A percentile compares a stretch with the other conserved stretches of the same genome.
Conservation (phyloP, 768 basidiomycete genomes). For the Lanmaoa rubissima region DNA sequence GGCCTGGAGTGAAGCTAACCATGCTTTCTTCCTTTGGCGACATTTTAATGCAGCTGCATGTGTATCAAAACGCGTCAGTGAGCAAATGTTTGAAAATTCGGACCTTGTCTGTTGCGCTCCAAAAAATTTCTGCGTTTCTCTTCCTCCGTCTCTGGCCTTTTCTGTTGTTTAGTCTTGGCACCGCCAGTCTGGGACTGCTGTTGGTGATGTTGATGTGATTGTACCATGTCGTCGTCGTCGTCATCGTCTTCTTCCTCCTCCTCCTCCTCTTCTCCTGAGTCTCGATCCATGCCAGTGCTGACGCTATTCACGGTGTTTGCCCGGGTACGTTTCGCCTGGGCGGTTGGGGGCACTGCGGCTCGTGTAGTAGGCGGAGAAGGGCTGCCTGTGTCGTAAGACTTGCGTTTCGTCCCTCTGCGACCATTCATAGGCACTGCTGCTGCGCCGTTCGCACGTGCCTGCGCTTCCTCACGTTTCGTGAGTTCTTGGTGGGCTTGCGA, state of each 20-base stretch:
- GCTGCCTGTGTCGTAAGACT: constrained; percentile 49
- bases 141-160: constrained; percentile 95
- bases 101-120: constrained; percentile 96
- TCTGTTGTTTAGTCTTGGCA: constrained; percentile 35
- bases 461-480: constrained; percentile 89
- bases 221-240: constrained; percentile 32
- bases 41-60: constrained; percentile 91
- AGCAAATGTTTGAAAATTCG: neutral
- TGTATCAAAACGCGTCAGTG: constrained; percentile 3
- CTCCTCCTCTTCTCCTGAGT: constrained; percentile 34
- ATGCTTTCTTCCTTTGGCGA: constrained; percentile 98
- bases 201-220: constrained; percentile 19
- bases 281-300: constrained; percentile 36
- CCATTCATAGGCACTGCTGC: constrained; percentile 29
- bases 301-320: constrained; percentile 34
- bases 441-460: constrained; percentile 53
- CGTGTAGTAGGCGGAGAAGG: constrained; percentile 32
- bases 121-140: constrained; percentile 97
- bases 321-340: constrained; percentile 37
- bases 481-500: constrained; percentile 96
- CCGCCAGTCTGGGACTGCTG: constrained; percentile 13
- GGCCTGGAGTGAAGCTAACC: constrained; percentile 88
- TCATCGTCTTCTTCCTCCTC: constrained; percentile 42
- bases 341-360: constrained; percentile 22
- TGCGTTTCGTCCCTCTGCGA: constrained; percentile 68